Conservation (phyloP, 495 filamentous ascomycete genomes). For the Aspergillus biplanus region DNA sequence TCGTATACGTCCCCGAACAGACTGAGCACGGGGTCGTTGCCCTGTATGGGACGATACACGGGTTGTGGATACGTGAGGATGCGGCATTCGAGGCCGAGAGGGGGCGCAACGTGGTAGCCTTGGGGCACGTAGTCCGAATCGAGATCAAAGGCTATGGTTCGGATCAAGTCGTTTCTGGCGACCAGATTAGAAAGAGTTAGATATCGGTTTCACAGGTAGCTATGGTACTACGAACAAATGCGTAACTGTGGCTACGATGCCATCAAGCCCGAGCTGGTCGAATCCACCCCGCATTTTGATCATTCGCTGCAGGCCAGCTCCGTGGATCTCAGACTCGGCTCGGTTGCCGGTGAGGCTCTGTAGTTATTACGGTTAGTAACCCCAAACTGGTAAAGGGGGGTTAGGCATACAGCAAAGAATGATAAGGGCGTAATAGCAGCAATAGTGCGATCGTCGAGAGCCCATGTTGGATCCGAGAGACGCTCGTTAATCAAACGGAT, state of each 20-base stretch:
- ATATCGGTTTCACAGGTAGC: background rate
- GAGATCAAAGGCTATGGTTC: slow-evolving; percentile 11
- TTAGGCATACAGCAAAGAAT: slow-evolving; percentile 4
- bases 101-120: background rate
- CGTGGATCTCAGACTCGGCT: slow-evolving; percentile 2
- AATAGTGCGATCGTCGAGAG: slow-evolving; percentile 15
- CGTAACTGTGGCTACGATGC: background rate
- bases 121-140: background rate
- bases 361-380: background rate
- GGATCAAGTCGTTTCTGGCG: slow-evolving; percentile 9
- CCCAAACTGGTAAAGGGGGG: background rate
- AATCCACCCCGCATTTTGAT: background rate
- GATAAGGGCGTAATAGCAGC: slow-evolving; percentile 9
- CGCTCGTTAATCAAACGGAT: slow-evolving; percentile 13
- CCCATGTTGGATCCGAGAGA: slow-evolving; percentile 1
- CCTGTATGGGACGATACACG: background rate
- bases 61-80: background rate
- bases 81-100: slow-evolving; percentile 1
- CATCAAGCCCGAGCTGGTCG: slow-evolving; percentile 11
- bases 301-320: slow-evolving; percentile 5
- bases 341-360: slow-evolving; percentile 12
- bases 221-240: background rate
- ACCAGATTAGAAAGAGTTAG: background rate
- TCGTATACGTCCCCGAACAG: slow-evolving; percentile 1
- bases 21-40: background rate